Conservation (phyloP, 2,329 filamentous ascomycete genomes). For the Nigrograna mackinnonii region DNA sequence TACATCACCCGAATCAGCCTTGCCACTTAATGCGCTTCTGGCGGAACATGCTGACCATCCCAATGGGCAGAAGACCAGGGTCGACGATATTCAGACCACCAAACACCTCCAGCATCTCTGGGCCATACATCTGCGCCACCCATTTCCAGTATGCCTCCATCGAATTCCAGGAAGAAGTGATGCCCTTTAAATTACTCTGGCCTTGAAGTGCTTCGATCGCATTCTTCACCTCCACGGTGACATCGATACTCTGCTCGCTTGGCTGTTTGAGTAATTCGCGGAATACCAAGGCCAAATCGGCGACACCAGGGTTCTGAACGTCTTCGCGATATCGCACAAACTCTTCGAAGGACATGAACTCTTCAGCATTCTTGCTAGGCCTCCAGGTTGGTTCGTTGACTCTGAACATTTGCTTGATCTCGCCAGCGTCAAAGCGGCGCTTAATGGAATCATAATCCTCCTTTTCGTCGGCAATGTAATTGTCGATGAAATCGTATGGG, state of each 20-base stretch:
- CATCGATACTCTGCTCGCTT: constrained; percentile 19
- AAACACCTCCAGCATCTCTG: constrained; percentile 37
- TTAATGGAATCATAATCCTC: constrained; percentile 38
- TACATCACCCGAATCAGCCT: too few relatives aligned
- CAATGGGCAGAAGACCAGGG: constrained; percentile 35
- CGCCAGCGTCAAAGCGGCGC: constrained; percentile 30
- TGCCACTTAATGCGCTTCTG: constrained; percentile 38
- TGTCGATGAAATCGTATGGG: constrained; percentile 48
- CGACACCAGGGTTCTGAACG: constrained; percentile 8
- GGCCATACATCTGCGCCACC: constrained; percentile 40
- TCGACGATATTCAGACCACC: constrained; percentile 39
- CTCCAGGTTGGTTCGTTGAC: constrained; percentile 12
- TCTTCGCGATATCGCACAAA: constrained; percentile 25
- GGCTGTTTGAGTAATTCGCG: constrained; percentile 23
- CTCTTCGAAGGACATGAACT: constrained; percentile 31
- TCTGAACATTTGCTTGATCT: constrained; percentile 1
- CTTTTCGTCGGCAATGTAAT: constrained; percentile 39
- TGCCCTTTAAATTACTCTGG: constrained; percentile 25
- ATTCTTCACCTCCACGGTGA: constrained; percentile 20
- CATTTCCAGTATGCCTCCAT: constrained; percentile 43
- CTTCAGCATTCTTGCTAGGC: constrained; percentile 15
- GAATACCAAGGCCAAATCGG: constrained; percentile 19
- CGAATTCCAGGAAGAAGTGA: constrained; percentile 18
- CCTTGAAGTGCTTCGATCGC: constrained; percentile 21
- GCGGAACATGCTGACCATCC: constrained; percentile 39